Percentiles rank a stretch among this genome's conserved stretches.
These are phyloP conservation scores for Crithidia mellificae DNA, from an alignment of 208 protist genomes.

Conservation along the genomic window DNA sequence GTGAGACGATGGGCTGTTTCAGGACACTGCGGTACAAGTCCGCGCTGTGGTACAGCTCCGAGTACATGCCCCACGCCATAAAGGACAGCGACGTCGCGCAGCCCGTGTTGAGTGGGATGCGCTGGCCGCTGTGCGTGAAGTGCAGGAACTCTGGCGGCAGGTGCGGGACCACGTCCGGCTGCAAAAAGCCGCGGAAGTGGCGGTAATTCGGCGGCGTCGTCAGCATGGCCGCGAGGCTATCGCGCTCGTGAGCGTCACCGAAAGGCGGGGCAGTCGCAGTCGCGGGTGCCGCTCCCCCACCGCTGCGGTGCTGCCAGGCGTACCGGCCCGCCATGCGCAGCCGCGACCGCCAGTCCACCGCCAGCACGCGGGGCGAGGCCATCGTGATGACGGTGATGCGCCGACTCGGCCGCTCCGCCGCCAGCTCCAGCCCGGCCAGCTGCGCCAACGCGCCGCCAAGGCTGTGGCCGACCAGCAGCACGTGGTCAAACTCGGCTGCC, in stretches of 20 bases:
- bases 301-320: background rate
- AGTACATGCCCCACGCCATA: slow-evolving; percentile 60
- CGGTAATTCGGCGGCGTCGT: slow-evolving; percentile 51
- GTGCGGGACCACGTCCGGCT: slow-evolving; percentile 52
- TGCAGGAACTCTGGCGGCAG: slow-evolving; percentile 47
- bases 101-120: slow-evolving; percentile 62
- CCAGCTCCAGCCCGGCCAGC: slow-evolving; percentile 58
- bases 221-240: slow-evolving; percentile 29
- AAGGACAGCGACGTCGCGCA: slow-evolving; percentile 50
- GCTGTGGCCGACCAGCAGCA: slow-evolving; percentile 68
- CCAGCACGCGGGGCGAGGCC: slow-evolving; percentile 63
- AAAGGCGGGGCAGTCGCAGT: background rate
- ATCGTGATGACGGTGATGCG: slow-evolving; percentile 68
- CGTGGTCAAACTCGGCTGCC: slow-evolving; percentile 50
- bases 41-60: slow-evolving; percentile 58
- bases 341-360: slow-evolving; percentile 25
- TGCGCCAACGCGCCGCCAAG: slow-evolving; percentile 62
- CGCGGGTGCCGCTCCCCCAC: background rate
- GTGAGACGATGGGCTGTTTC: slow-evolving; percentile 47
- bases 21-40: slow-evolving; percentile 58
- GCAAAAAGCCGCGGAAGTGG: slow-evolving; percentile 61
- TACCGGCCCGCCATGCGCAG: slow-evolving; percentile 2
- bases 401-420: slow-evolving; percentile 42
- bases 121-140: slow-evolving; percentile 58
- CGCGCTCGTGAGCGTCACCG: slow-evolving; percentile 18